Evolutionary conservation across 306 rosid genomes (phyloP).

Genomic region (apple (Malus domestica)): ASM211411v1 NC_041793.1:32439501-32440000

Average conservation of each 20-base stretch:
- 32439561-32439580: background rate
- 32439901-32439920: constrained; percentile 6
- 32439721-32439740: background rate
- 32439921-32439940: constrained; percentile 9
- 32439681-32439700: background rate
- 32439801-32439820: background rate
- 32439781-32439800: background rate
- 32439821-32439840: background rate
- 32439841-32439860: constrained; percentile 1
- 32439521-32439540: background rate
- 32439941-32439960: background rate
- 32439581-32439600: background rate
- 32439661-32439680: constrained; percentile 1
- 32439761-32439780: background rate
- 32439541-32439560: background rate
- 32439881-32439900: background rate
- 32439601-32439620: background rate
- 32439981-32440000: constrained; percentile 3
- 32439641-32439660: background rate
- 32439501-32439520: background rate
- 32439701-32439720: background rate
- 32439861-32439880: background rate
- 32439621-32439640: background rate
- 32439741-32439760: background rate
- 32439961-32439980: constrained; percentile 15